Evolutionary conservation across 2,329 filamentous ascomycete genomes (phyloP), one percentile per base, ranked within the genome.

Genomic region (Epichloe gansuensis): DNA sequence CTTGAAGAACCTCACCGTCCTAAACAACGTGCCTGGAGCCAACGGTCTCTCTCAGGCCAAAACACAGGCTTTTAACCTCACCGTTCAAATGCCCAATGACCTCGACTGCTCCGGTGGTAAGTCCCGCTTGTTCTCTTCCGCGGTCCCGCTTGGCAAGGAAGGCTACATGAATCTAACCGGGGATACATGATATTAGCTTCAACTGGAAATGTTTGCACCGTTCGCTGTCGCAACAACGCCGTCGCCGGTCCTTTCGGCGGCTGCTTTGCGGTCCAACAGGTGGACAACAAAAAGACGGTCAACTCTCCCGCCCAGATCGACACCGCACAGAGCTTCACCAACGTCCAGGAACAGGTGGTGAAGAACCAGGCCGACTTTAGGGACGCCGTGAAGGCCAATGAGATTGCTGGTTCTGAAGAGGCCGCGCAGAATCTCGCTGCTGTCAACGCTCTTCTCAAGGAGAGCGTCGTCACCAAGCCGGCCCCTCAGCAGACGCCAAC

Each of bases 161-260:
- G 31, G 31, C 31, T 11, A 9, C 8, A 31, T 9, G 3, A 11
- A 31, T 31, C 31, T 31, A 31, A 31, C 31, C 31, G 31, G 31
- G 31, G 21, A 27, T 6, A 27, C n/a, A 23, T 11, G 11, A 25
- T 17, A 6, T 40, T 31, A 74, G 73, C 66, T 7, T 78, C 78
- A 0, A 78, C 77, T 2, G 80, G 80, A 43, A 75, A 79, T 51
- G 60, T 80, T 40, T 80, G 77, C 69, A 81, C 77, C 1, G 69
- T 81, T 21, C 73, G 78, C 38, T 81, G 78, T 68, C 71, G 76
- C 21, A 82, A 82, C 67, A 76, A 74, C 52, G 75, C 77, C 4
- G 64, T 74, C 3, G 76, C 76, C 9, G 76, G 77, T 4, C 76
- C 76, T 12, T 81, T 81, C 51, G 75, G 75, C 40, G 74, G 78